These are phyloP conservation scores for Paramecium octaurelia DNA, from an alignment of 73 alveolate species.

Conservation along the genomic window DNA sequence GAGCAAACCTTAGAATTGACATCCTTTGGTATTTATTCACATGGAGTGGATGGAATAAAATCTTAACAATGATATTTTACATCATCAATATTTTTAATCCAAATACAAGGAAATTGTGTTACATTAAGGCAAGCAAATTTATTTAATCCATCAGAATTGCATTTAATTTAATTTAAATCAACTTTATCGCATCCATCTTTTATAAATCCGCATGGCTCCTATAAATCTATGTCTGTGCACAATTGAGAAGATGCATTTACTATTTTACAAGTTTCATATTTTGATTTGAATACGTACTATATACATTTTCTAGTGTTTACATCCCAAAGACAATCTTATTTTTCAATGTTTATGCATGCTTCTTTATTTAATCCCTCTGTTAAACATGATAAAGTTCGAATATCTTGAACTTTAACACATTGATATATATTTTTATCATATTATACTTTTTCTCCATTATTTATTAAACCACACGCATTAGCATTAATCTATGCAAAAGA, in stretches of 20 bases:
- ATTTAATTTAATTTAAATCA: not conserved
- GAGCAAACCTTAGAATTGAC: conserved; percentile 1
- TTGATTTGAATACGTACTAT: not conserved
- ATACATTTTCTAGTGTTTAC: not conserved
- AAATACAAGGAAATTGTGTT: not conserved
- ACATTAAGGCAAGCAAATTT: not conserved
- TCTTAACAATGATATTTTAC: not conserved
- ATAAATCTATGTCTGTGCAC: not conserved
- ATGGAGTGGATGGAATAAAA: not conserved
- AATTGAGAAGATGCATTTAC: not conserved
- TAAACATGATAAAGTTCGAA: not conserved
- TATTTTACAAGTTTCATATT: not conserved
- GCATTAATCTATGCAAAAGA: not conserved
- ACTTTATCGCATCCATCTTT: not conserved
- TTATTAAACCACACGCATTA: conserved; percentile 19
- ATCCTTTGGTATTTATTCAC: not conserved
- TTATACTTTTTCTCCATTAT: not conserved
- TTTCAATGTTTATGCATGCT: not conserved
- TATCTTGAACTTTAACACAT: not conserved
- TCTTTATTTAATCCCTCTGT: not conserved
- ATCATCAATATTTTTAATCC: not conserved
- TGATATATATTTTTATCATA: not conserved
- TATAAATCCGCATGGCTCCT: not conserved
- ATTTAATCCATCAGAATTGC: not conserved
- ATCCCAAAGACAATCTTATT: not conserved